Base-by-base conservation (phyloP, 2,329 filamentous ascomycete species). In the Geosmithia putterillii region DNA sequence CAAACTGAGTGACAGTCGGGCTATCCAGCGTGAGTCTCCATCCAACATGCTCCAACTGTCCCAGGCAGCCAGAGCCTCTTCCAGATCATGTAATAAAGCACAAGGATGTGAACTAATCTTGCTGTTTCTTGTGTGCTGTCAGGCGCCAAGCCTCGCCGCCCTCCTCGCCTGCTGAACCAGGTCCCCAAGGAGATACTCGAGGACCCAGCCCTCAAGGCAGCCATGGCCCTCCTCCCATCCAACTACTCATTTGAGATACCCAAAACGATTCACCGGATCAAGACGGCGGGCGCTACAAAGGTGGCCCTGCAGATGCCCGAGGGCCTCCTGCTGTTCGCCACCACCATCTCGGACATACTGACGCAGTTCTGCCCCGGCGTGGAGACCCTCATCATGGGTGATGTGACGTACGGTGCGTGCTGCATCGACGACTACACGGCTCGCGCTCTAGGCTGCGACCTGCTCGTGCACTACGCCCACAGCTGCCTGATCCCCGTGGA, bases 241-340 rank as follows among this genome's bases (percentile, higher is more conserved):
- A 98, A 98, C 69, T 98, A 98, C 73, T 90, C 86, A 54, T 98
- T 98, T 60, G 92, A 98, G 67, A 88, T 98, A 44, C 92, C 87
- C 59, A 98, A 98, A 67, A 98, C 92, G 8, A 94, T 98, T 54
- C 88, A 96, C 63, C 81, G 90, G 40, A 89, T 98, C 60, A 83
- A 86, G 38, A 83, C 81, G 1, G 79, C 83, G 8, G 79, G 76
- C 8, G 81, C 89, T 2, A 90, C 81, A 57, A 83, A 81, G 51
- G 81, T 98, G 2, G 94, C 90, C 0, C 71, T 98, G n/a, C 92
- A 98, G 63, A 92, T 98, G 71, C 92, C 92, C 5, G 94, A 98
- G 63, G 92, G 92, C 1, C 74, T 98, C 2, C 76, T 98, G 22
- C 71, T 98, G 45, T 98, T 98, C 59, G 92, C 92, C 19, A 96